Conservation (phyloP, 441 rosid species). For the Pelargonium australe region DNA sequence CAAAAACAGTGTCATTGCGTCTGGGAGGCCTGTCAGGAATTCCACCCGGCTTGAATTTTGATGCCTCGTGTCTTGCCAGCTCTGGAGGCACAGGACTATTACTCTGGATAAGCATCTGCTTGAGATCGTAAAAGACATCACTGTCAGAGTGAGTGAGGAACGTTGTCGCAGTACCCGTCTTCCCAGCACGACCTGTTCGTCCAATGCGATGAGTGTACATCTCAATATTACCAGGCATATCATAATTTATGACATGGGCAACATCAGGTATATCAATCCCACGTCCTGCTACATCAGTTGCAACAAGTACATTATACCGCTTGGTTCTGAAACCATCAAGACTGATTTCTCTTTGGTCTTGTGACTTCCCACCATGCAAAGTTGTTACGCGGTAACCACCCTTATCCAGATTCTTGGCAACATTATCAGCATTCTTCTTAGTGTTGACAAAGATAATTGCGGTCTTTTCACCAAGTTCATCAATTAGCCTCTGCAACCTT, state of each 20-base stretch:
- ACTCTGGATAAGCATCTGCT: slow-evolving; percentile 85
- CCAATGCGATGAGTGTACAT: slow-evolving; percentile 93
- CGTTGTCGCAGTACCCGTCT: slow-evolving; percentile 88
- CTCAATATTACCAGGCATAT: slow-evolving; percentile 83
- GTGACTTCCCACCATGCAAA: slow-evolving; percentile 91
- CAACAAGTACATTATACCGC: slow-evolving; percentile 82
- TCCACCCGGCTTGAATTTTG: slow-evolving; percentile 79
- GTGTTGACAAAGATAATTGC: slow-evolving; percentile 92
- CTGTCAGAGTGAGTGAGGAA: slow-evolving; percentile 64
- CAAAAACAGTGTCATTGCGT: slow-evolving; percentile 73
- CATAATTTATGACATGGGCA: slow-evolving; percentile 86
- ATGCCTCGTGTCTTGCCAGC: slow-evolving; percentile 81
- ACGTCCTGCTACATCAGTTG: slow-evolving; percentile 91
- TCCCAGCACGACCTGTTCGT: slow-evolving; percentile 94
- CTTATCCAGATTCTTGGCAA: slow-evolving; percentile 80
- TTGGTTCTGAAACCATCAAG: slow-evolving; percentile 82
- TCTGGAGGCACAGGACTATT: slow-evolving; percentile 81
- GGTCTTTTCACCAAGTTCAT: slow-evolving; percentile 76
- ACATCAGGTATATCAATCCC: slow-evolving; percentile 93
- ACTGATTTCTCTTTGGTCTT: slow-evolving; percentile 86
- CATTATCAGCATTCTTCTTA: slow-evolving; percentile 56
- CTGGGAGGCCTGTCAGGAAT: slow-evolving; percentile 85
- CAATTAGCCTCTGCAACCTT: slow-evolving; percentile 65
- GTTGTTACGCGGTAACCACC: slow-evolving; percentile 85
- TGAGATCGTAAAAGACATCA: slow-evolving; percentile 76